These are phyloP conservation scores for Nothopassalora personata DNA, from an alignment of 2,329 filamentous ascomycete species.

Conservation along the genomic window DNA sequence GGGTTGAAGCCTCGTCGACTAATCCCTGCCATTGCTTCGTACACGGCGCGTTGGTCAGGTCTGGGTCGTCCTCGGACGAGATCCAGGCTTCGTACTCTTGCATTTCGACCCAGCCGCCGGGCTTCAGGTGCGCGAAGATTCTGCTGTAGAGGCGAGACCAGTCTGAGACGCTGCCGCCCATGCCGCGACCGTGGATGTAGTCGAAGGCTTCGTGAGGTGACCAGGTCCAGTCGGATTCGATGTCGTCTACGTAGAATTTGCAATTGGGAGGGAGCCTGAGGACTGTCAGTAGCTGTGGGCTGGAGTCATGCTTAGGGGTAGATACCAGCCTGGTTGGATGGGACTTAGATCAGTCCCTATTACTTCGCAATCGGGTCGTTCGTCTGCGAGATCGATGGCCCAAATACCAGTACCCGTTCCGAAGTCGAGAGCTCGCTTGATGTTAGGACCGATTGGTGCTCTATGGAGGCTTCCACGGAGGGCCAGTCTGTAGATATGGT, in stretches of 20 bases:
- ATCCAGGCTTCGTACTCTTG: conserved; percentile 31
- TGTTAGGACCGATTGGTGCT: conserved; percentile 7
- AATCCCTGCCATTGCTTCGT: conserved; percentile 14
- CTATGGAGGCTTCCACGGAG: conserved; percentile 13
- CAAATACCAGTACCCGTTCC: conserved; percentile 27
- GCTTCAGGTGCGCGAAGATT: conserved; percentile 21
- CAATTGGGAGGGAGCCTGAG: conserved; percentile 12
- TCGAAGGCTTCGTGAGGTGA: conserved; percentile 23
- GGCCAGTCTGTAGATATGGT: conserved; percentile 14
- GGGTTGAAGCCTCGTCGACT: conserved; percentile 7
- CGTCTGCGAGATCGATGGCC: conserved; percentile 33
- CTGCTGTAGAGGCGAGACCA: conserved; percentile 23
- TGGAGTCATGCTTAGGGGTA: neutral
- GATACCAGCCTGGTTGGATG: conserved; percentile 21
- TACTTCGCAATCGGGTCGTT: conserved; percentile 20
- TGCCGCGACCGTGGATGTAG: conserved; percentile 26
- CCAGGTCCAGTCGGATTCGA: conserved; percentile 14
- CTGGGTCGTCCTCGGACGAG: conserved; percentile 24
- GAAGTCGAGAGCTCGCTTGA: conserved; percentile 12
- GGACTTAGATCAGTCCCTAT: conserved; percentile 26
- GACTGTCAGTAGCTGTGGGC: neutral
- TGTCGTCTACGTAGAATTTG: conserved; percentile 18
- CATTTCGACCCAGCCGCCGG: conserved; percentile 37
- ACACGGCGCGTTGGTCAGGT: conserved; percentile 10
- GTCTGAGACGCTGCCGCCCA: conserved; percentile 23